phyloP scores from a whole-genome alignment of 1,284 basidiomycete genomes.

The Irpex lacteus region DNA sequence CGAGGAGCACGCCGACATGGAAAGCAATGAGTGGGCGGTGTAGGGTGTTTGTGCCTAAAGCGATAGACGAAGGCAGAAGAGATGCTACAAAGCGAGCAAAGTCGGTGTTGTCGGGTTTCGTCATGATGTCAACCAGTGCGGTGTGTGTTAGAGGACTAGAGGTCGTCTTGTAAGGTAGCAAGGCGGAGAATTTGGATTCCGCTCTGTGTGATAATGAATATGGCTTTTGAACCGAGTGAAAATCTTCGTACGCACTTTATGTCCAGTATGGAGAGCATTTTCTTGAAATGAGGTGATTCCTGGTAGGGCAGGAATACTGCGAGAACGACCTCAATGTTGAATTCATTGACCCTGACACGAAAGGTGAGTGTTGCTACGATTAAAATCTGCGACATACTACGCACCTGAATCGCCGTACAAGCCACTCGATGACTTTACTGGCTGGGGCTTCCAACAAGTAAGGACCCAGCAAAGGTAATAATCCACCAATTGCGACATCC shows the following conservation, averaged over 20 bases:
- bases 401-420: conserved; percentile 89
- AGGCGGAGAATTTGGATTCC: conserved; percentile 59
- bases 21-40: conserved; percentile 84
- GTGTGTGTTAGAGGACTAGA: conserved; percentile 68
- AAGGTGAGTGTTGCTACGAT: neutral
- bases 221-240: neutral
- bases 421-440: conserved; percentile 93
- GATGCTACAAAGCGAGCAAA: conserved; percentile 70
- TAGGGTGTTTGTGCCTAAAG: conserved; percentile 41
- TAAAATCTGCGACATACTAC: conserved; percentile 19
- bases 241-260: conserved; percentile 51
- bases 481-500: conserved; percentile 57
- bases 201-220: conserved; percentile 28
- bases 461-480: conserved; percentile 73
- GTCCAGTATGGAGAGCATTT: conserved; percentile 87
- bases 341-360: conserved; percentile 79
- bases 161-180: conserved; percentile 75
- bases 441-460: conserved; percentile 83
- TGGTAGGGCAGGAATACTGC: conserved; percentile 92
- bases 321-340: conserved; percentile 83
- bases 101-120: conserved; percentile 53
- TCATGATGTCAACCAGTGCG: conserved; percentile 73
- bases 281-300: conserved; percentile 91
- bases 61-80: conserved; percentile 61
- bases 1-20: conserved; percentile 80